These are phyloP conservation scores for Cryptococcus sp. DNA, from an alignment of 1,284 basidiomycete genomes.

Conservation along the genomic window DNA sequence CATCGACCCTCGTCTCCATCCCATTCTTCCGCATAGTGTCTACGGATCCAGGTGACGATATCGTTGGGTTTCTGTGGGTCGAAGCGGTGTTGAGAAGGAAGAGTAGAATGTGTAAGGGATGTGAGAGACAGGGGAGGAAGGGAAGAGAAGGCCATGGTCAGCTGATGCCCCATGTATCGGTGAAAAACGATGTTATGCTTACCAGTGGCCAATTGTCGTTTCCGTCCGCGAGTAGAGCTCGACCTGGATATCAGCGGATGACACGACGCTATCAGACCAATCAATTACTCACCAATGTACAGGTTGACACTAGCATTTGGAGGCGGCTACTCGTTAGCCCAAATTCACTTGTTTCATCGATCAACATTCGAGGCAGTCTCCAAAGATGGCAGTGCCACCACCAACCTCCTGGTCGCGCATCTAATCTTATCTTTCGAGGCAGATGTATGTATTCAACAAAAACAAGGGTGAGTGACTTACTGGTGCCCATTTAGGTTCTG, in stretches of 20 bases:
- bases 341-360: neutral
- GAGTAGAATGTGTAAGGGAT: neutral
- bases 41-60: constrained; percentile 46
- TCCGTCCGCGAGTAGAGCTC: constrained; percentile 41
- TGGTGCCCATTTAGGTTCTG: constrained; percentile 36
- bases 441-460: no score
- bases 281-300: constrained; percentile 35
- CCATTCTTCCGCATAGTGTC: constrained; percentile 46
- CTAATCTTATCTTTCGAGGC: neutral
- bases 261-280: neutral
- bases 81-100: constrained; percentile 3
- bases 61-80: constrained; percentile 44
- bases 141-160: neutral
- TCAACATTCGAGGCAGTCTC: neutral
- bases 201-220: constrained; percentile 48
- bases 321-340: constrained; percentile 31
- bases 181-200: constrained; percentile 8
- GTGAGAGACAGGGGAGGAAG: constrained; percentile 1
- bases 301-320: constrained; percentile 45
- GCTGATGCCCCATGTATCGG: neutral
- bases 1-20: constrained; percentile 47
- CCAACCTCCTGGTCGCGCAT: neutral
- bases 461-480: constrained; percentile 22
- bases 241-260: constrained; percentile 15
- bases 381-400: constrained; percentile 19